Evolutionary conservation across 805 yeast species (phyloP).

Genomic region (Nakazawaea molendinolei): DNA sequence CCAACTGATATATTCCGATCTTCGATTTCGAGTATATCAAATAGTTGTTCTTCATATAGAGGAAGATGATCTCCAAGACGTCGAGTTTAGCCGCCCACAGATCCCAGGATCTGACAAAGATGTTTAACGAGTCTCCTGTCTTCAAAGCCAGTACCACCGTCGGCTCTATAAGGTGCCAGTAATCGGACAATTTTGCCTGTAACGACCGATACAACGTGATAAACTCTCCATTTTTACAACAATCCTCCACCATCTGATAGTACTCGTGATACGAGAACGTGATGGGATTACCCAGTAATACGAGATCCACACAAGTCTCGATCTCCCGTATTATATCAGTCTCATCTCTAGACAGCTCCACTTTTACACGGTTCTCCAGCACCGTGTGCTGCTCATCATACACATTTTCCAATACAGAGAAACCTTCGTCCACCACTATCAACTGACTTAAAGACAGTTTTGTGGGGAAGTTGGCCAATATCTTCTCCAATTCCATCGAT

Average conservation of each 20-base stretch:
- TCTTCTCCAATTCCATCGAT: too few species aligned
- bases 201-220: conserved; percentile 1
- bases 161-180: background rate
- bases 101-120: background rate
- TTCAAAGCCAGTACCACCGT: background rate
- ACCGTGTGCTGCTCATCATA: too few species aligned
- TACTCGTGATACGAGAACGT: conserved; percentile 1
- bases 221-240: conserved; percentile 3
- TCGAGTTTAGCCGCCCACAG: conserved; percentile 2
- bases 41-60: conserved; percentile 8
- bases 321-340: background rate
- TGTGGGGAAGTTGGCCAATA: too few species aligned
- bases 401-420: too few species aligned
- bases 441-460: too few species aligned
- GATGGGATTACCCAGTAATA: background rate
- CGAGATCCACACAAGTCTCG: background rate
- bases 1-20: background rate
- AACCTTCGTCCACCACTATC: too few species aligned
- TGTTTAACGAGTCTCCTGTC: background rate
- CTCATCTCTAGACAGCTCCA: too few species aligned
- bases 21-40: conserved; percentile 6
- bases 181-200: background rate
- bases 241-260: conserved; percentile 2
- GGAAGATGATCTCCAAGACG: conserved; percentile 1
- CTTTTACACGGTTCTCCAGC: too few species aligned